A percentile compares a stretch with the other conserved stretches of the same genome.
phyloP scores from a whole-genome alignment of 2,329 filamentous ascomycete genomes.

The Penicillium hordei region DNA sequence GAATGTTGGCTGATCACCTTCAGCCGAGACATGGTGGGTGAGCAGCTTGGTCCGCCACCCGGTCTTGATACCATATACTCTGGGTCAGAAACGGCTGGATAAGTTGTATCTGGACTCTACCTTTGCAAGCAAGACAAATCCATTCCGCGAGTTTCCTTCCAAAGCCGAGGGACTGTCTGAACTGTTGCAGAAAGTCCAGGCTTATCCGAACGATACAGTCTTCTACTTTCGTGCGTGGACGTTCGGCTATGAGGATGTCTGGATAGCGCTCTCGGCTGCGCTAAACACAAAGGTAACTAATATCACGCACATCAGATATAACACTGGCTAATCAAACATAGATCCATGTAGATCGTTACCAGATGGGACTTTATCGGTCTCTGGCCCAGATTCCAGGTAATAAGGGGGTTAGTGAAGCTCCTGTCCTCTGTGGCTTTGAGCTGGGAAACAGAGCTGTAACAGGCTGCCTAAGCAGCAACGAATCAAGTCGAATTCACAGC shows the following conservation, averaged over 20 bases:
- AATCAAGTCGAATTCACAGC: slow-evolving; percentile 71
- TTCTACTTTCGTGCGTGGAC: slow-evolving; percentile 92
- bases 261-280: slow-evolving; percentile 73
- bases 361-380: slow-evolving; percentile 68
- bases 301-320: background rate
- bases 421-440: slow-evolving; percentile 69
- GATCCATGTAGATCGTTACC: slow-evolving; percentile 83
- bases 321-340: slow-evolving; percentile 32
- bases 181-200: slow-evolving; percentile 65
- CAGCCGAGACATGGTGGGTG: slow-evolving; percentile 80
- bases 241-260: slow-evolving; percentile 90
- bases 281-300: slow-evolving; percentile 60
- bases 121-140: slow-evolving; percentile 57
- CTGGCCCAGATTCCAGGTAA: slow-evolving; percentile 49
- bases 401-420: slow-evolving; percentile 57
- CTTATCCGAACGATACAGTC: slow-evolving; percentile 70
- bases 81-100: slow-evolving; percentile 66
- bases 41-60: slow-evolving; percentile 71
- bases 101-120: slow-evolving; percentile 90
- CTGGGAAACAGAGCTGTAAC: slow-evolving; percentile 69
- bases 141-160: slow-evolving; percentile 55
- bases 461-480: slow-evolving; percentile 69
- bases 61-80: slow-evolving; percentile 69
- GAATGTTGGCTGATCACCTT: slow-evolving; percentile 9
- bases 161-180: slow-evolving; percentile 76